Evolutionary conservation across 2,329 filamentous ascomycete species (phyloP).

Genomic region (Microthyrium microscopicum): DNA sequence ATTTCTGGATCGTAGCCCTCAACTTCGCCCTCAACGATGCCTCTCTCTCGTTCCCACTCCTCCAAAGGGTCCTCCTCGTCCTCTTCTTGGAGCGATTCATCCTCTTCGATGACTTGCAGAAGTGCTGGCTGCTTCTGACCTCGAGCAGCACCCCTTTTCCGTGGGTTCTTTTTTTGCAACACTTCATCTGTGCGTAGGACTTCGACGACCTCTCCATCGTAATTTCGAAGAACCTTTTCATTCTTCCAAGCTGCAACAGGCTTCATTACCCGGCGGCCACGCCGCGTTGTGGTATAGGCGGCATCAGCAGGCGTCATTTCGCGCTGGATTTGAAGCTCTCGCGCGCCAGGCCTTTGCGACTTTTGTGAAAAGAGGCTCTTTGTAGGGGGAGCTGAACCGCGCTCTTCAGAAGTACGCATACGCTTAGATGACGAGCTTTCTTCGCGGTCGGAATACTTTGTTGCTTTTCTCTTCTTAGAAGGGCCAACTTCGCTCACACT

Average conservation of each 20-base stretch:
- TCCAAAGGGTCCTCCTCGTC: slow-evolving; percentile 36
- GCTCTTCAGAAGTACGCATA: no score
- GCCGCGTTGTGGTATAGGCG: slow-evolving; percentile 49
- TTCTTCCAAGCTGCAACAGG: slow-evolving; percentile 79
- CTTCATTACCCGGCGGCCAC: slow-evolving; percentile 59
- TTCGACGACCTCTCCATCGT: slow-evolving; percentile 54
- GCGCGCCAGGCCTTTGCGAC: slow-evolving; percentile 13
- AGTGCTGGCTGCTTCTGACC: not conserved
- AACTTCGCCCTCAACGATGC: slow-evolving; percentile 46
- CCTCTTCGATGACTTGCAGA: slow-evolving; percentile 10
- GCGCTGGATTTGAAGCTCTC: slow-evolving; percentile 20
- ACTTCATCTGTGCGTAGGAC: slow-evolving; percentile 48
- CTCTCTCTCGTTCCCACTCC: slow-evolving; percentile 55
- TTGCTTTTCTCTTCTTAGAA: no score
- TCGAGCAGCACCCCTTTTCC: slow-evolving; percentile 1
- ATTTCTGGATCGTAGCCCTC: slow-evolving; percentile 45
- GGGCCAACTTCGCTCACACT: no score
- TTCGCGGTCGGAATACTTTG: no score
- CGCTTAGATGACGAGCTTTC: no score
- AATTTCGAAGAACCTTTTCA: slow-evolving; percentile 57
- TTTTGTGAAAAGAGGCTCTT: slow-evolving; percentile 17
- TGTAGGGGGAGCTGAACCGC: slow-evolving; percentile 37
- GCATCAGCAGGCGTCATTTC: slow-evolving; percentile 28
- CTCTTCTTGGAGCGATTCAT: slow-evolving; percentile 33
- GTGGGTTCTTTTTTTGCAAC: slow-evolving; percentile 12